A percentile compares a stretch with the other conserved stretches of the same genome.
Evolutionary conservation across 768 basidiomycete genomes (phyloP).

Genomic region (Lepiota brunneoincarnata): DNA sequence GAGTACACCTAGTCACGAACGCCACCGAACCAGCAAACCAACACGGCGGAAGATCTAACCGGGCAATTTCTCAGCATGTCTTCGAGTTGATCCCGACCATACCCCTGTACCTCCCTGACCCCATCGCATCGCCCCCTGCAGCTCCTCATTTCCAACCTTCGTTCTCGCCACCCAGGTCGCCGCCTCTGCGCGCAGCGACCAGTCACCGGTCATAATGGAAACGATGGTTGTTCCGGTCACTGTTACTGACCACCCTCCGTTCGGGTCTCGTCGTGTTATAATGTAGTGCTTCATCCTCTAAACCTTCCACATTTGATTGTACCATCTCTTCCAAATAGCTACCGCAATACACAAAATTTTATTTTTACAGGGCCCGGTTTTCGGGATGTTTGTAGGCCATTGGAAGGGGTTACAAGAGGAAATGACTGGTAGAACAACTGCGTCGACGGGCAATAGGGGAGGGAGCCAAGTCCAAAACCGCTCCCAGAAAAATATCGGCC

Average conservation of each 20-base stretch:
- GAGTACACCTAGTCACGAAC: slow-evolving; percentile 85
- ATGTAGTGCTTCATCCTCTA: no score
- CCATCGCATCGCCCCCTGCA: slow-evolving; percentile 52
- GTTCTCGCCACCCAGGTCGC: slow-evolving; percentile 55
- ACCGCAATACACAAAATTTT: no score
- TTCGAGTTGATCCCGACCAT: slow-evolving; percentile 79
- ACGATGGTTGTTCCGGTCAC: not conserved
- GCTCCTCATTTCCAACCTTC: slow-evolving; percentile 51
- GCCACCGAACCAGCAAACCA: slow-evolving; percentile 37
- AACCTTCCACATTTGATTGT: no score
- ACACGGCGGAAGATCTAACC: slow-evolving; percentile 33
- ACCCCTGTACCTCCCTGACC: slow-evolving; percentile 64
- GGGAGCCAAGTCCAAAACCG: no score
- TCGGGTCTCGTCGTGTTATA: not conserved
- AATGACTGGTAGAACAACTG: no score
- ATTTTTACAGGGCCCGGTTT: no score
- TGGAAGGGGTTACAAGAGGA: no score
- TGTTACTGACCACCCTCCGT: no score
- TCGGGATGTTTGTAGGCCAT: no score
- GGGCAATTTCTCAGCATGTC: slow-evolving; percentile 66
- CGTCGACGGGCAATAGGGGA: no score
- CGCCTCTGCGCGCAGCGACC: slow-evolving; percentile 33
- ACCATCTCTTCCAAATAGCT: no score
- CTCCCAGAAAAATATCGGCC: slow-evolving; percentile 45
- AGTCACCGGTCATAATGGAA: slow-evolving; percentile 20